Evolutionary conservation across 2,329 filamentous ascomycete species (phyloP).

Genomic region (Botrytis tulipae): DNA sequence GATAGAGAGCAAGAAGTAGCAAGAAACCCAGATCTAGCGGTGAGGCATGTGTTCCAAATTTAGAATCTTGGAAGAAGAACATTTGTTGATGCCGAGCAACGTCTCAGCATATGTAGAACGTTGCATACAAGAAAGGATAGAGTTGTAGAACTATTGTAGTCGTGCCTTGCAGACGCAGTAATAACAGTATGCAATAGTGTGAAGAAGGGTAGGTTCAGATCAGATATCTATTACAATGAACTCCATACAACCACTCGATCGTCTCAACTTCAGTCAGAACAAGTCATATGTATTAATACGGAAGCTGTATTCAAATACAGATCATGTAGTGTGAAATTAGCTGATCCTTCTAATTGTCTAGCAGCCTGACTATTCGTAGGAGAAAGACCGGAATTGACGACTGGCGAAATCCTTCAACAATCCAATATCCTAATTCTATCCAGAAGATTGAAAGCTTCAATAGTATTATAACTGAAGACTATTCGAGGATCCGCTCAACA

Average conservation of each 20-base stretch:
- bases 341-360: neutral
- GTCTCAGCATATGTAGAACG: neutral
- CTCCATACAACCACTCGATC: neutral
- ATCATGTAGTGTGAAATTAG: neutral
- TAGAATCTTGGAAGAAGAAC: neutral
- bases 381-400: too few relatives aligned
- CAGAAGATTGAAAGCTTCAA: too few relatives aligned
- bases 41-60: slow-evolving; percentile 5
- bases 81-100: neutral
- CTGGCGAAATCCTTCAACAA: too few relatives aligned
- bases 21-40: slow-evolving; percentile 10
- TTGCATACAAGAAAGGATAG: neutral
- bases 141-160: slow-evolving; percentile 1
- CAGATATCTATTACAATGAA: neutral
- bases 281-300: neutral
- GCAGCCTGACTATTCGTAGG: neutral
- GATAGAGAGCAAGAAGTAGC: neutral
- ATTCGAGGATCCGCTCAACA: too few relatives aligned
- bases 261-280: neutral
- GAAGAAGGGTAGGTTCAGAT: neutral
- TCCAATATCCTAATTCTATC: too few relatives aligned
- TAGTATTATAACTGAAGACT: too few relatives aligned
- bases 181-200: neutral
- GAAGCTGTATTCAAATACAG: neutral
- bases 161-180: slow-evolving; percentile 12